Evolutionary conservation across 257 asterid genomes (phyloP).

Genomic region (Anisodus tanguticus): DNA sequence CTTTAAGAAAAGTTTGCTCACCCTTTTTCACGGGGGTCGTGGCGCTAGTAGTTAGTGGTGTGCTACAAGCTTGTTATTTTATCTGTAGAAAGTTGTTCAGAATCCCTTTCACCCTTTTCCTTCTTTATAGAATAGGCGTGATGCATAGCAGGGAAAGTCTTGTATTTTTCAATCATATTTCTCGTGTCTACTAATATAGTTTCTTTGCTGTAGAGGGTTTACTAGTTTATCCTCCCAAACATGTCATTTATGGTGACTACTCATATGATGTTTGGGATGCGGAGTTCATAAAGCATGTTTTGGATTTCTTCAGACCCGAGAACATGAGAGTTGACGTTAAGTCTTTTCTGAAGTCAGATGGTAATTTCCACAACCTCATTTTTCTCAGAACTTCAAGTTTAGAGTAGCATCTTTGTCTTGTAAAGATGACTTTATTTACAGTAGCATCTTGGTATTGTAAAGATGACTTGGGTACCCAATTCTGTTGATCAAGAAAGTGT

Average conservation of each 20-base stretch:
- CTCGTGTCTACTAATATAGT: neutral
- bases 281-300: constrained; percentile 61
- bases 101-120: constrained; percentile 14
- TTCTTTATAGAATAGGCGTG: neutral
- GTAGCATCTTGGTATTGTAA: neutral
- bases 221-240: constrained; percentile 89
- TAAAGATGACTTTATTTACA: neutral
- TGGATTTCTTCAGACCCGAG: constrained; percentile 82
- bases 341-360: constrained; percentile 62
- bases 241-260: constrained; percentile 86
- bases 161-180: constrained; percentile 10
- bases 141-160: neutral
- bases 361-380: constrained; percentile 44
- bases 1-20: neutral
- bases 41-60: neutral
- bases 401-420: neutral
- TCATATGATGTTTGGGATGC: constrained; percentile 90
- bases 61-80: constrained; percentile 11
- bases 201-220: constrained; percentile 66
- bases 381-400: constrained; percentile 9
- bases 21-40: neutral
- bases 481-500: neutral
- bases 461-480: neutral
- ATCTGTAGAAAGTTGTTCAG: neutral
- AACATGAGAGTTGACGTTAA: constrained; percentile 95